A percentile compares a stretch with the other conserved stretches of the same genome.
These are phyloP conservation scores for Cytidiella melzeri DNA, from an alignment of 768 basidiomycete species.

Conservation along the genomic window DNA sequence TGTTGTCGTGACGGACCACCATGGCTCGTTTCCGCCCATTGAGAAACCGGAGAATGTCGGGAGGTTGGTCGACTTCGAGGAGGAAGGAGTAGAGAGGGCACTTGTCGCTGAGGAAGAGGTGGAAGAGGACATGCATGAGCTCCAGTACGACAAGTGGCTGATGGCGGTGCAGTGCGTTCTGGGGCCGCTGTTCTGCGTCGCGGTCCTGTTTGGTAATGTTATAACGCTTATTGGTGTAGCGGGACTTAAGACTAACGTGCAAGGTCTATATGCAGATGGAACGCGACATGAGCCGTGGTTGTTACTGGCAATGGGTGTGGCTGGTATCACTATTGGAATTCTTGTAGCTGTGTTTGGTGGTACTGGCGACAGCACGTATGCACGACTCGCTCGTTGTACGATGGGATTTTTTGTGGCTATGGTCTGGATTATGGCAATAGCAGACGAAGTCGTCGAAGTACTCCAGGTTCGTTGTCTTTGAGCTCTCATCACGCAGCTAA, in stretches of 20 bases:
- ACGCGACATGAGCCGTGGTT: constrained; percentile 42
- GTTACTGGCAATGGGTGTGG: constrained; percentile 44
- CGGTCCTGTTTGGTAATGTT: constrained; percentile 70
- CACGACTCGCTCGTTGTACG: constrained; percentile 69
- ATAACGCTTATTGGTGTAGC: neutral
- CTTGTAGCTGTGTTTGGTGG: constrained; percentile 56
- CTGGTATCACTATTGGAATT: constrained; percentile 47
- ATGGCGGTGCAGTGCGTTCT: constrained; percentile 78
- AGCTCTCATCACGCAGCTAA: neutral
- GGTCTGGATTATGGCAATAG: constrained; percentile 98
- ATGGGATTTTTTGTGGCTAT: constrained; percentile 89
- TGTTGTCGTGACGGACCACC: constrained; percentile 69
- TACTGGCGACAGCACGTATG: constrained; percentile 48
- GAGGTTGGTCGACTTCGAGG: constrained; percentile 64
- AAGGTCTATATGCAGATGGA: constrained; percentile 32
- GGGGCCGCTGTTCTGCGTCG: constrained; percentile 73
- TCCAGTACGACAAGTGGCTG: constrained; percentile 74
- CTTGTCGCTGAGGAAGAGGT: constrained; percentile 62
- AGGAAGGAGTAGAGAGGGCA: constrained; percentile 63
- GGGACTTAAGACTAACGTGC: neutral
- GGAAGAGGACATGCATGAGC: constrained; percentile 57
- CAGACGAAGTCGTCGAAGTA: constrained; percentile 91
- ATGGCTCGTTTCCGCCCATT: constrained; percentile 20
- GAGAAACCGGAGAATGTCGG: constrained; percentile 39
- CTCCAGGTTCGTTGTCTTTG: constrained; percentile 53